These are phyloP conservation scores for Aspergillus novofumigatus DNA, from an alignment of 2,329 filamentous ascomycete genomes.

Conservation along the genomic window DNA sequence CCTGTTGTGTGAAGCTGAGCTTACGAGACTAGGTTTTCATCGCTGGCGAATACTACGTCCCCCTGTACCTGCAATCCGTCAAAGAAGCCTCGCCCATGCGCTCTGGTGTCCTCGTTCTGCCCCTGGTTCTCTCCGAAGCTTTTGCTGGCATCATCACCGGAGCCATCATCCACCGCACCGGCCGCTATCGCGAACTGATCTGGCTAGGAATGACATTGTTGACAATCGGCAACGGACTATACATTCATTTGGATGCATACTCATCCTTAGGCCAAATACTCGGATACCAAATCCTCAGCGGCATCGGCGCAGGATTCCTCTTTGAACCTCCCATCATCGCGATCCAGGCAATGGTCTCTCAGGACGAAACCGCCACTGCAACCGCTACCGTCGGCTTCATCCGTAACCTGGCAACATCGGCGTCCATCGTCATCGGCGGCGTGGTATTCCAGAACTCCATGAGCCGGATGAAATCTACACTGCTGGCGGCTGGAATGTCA, in stretches of 20 bases:
- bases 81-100: slow-evolving; percentile 56
- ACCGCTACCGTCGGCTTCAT: slow-evolving; percentile 53
- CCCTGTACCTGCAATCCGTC: slow-evolving; percentile 69
- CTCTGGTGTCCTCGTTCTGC: slow-evolving; percentile 58
- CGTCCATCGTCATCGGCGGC: slow-evolving; percentile 69
- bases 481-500: slow-evolving; percentile 48
- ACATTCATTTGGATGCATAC: slow-evolving; percentile 37
- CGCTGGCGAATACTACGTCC: slow-evolving; percentile 65
- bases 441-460: slow-evolving; percentile 69
- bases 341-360: slow-evolving; percentile 50
- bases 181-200: slow-evolving; percentile 46
- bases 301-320: slow-evolving; percentile 49
- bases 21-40: slow-evolving; percentile 55
- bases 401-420: slow-evolving; percentile 64
- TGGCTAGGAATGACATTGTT: slow-evolving; percentile 42
- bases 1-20: not conserved
- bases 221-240: slow-evolving; percentile 46
- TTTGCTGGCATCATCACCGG: slow-evolving; percentile 45
- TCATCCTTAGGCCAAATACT: slow-evolving; percentile 42
- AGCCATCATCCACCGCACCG: slow-evolving; percentile 48
- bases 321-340: slow-evolving; percentile 57
- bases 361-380: slow-evolving; percentile 48
- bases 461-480: slow-evolving; percentile 25
- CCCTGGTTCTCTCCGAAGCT: slow-evolving; percentile 51
- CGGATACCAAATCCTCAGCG: slow-evolving; percentile 48